Base-by-base conservation (phyloP, 345 rosid genomes). In the Lagerstroemia speciosa region DNA sequence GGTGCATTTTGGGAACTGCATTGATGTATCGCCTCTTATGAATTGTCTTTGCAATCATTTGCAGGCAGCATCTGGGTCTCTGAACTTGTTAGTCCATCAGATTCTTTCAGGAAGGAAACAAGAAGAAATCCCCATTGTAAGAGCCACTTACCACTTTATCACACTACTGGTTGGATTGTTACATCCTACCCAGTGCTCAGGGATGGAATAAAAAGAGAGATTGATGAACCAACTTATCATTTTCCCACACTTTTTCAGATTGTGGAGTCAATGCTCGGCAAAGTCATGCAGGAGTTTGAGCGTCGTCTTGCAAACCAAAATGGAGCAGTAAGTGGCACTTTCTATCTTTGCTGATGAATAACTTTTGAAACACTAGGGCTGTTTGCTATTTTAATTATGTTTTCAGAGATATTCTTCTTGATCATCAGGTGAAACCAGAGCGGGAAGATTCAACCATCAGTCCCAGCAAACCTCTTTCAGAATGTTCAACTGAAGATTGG, bases 281-380 rank as follows among this genome's bases (percentile, higher is more conserved):
- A 86, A 82, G 88, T 93, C 63, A 78, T 83, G 72, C 91, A 89
- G 78, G 98, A 89, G 78, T 81, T 91, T 73, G 88, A 85, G 73
- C 87, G 73, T 68, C 89, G 91, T 41, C 71, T 90, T 52, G 79
- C 86, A 45, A 85, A 74, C 77, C 87, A 87, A 45, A 76, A 62
- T 78, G 88, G 79, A 71, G 66, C 72, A 86, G 96, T 91, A 75
- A 81, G 86, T 50, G 61, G 60, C 24, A n/a, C 3, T 53, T 24
- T 2, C 60, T 26, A 8, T 53, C 4, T 26, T 53, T 53, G 60
- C 60, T 26, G 60, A 53, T 2, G 2, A 9, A 14, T 26, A 8
- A 5, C 6, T 72, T 24, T 64, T 65, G 66, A 24, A 67, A 43
- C 52, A 61, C 6, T 33, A 2, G 1, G 60, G 61, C 41, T 50